A percentile compares a stretch with the other conserved stretches of the same genome.
These are phyloP conservation scores for Penicillium ucsense DNA, from an alignment of 495 filamentous ascomycete species.

Conservation along the genomic window DNA sequence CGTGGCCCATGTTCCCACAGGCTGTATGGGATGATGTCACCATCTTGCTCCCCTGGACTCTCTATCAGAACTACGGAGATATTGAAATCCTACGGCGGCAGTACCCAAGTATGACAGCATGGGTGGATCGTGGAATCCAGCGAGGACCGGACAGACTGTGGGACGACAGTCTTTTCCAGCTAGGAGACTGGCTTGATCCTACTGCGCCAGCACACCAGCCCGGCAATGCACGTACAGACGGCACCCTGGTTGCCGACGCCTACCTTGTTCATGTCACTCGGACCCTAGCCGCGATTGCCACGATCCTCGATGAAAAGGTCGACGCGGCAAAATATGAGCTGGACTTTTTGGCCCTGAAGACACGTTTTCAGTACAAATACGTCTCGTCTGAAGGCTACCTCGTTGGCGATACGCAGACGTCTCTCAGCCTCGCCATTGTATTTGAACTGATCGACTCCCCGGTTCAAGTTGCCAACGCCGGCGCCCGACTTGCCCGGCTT, in stretches of 20 bases:
- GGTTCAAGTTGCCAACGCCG: conserved; percentile 23
- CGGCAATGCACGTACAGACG: conserved; percentile 28
- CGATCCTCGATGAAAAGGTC: conserved; percentile 68
- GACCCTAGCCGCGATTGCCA: conserved; percentile 59
- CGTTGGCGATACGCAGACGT: conserved; percentile 40
- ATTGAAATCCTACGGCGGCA: conserved; percentile 25
- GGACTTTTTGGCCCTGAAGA: conserved; percentile 17
- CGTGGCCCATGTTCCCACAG: conserved; percentile 19
- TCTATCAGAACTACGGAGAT: conserved; percentile 36
- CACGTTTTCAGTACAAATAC: conserved; percentile 32
- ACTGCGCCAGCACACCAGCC: conserved; percentile 32
- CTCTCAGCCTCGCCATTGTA: conserved; percentile 30
- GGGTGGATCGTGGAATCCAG: conserved; percentile 34
- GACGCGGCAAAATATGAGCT: conserved; percentile 49
- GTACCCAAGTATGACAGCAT: conserved; percentile 31
- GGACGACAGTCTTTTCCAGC: conserved; percentile 29
- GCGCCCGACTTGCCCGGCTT: conserved; percentile 21
- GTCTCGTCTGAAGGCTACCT: conserved; percentile 27
- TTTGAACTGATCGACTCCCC: conserved; percentile 34
- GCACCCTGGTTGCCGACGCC: conserved; percentile 38
- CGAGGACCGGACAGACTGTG: conserved; percentile 27
- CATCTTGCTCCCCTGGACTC: conserved; percentile 33
- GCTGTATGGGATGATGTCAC: conserved; percentile 40
- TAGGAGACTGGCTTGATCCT: conserved; percentile 47
- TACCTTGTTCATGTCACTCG: conserved; percentile 41